These are phyloP conservation scores for Nemania diffusa DNA, from an alignment of 2,329 filamentous ascomycete species.

Conservation along the genomic window DNA sequence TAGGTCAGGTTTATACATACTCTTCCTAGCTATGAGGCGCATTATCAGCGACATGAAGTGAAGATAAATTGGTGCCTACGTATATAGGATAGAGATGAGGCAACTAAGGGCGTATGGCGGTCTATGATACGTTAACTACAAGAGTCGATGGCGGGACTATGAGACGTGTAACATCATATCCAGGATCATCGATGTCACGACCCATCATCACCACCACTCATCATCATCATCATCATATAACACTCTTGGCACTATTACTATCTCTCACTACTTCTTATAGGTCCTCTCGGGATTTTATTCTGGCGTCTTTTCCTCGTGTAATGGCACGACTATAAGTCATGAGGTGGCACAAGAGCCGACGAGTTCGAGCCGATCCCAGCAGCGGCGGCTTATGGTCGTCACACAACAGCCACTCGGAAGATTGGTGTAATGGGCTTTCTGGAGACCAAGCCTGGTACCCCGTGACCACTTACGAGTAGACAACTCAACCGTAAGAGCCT, in stretches of 20 bases:
- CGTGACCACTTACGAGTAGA: conserved; percentile 6
- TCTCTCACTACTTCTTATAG: conserved; percentile 16
- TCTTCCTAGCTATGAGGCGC: neutral
- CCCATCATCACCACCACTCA: conserved; percentile 1
- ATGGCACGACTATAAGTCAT: conserved; percentile 23
- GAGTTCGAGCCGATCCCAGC: conserved; percentile 28
- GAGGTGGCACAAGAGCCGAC: conserved; percentile 25
- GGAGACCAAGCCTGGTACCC: neutral
- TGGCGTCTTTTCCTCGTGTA: neutral
- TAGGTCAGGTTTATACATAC: neutral
- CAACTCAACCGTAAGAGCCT: neutral
- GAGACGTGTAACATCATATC: conserved; percentile 12
- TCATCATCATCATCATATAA: no score
- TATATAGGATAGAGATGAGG: neutral
- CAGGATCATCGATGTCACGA: conserved; percentile 14
- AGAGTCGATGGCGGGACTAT: conserved; percentile 1
- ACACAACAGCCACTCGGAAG: conserved; percentile 27
- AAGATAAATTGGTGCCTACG: neutral
- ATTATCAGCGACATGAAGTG: neutral
- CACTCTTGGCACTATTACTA: conserved; percentile 6
- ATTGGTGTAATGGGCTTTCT: conserved; percentile 28
- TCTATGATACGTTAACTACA: neutral
- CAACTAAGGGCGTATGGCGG: neutral
- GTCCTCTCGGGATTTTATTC: no score
- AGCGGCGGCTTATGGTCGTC: conserved; percentile 18